These are phyloP conservation scores for Tuber melanosporum DNA, from an alignment of 495 filamentous ascomycete species.

Conservation along the genomic window DNA sequence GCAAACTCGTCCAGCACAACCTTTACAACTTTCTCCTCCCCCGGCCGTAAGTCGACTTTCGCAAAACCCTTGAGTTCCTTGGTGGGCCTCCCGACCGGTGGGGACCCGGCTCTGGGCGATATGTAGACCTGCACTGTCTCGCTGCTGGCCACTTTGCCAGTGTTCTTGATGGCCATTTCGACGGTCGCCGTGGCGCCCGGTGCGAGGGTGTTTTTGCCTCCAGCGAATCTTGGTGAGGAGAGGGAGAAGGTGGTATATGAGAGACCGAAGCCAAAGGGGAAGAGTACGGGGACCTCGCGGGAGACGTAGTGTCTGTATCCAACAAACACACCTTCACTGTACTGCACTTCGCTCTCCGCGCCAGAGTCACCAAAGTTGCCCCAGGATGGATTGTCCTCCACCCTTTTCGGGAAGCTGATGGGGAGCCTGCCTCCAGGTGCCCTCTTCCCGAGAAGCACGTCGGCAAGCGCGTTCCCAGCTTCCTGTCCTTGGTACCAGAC, in stretches of 20 bases:
- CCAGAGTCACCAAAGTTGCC: slow-evolving; percentile 56
- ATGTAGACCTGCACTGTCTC: slow-evolving; percentile 58
- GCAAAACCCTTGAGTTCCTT: slow-evolving; percentile 56
- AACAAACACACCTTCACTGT: slow-evolving; percentile 59
- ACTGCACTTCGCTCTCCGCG: slow-evolving; percentile 48
- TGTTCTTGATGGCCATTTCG: slow-evolving; percentile 51
- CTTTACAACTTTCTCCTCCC: slow-evolving; percentile 48
- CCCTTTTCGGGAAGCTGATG: slow-evolving; percentile 49
- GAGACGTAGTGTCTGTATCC: slow-evolving; percentile 61
- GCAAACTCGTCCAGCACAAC: slow-evolving; percentile 50
- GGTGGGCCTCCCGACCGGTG: slow-evolving; percentile 48
- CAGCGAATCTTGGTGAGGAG: slow-evolving; percentile 44
- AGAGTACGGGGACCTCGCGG: slow-evolving; percentile 45
- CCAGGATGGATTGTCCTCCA: slow-evolving; percentile 58
- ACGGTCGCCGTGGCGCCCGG: slow-evolving; percentile 41
- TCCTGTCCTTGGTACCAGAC: slow-evolving; percentile 65
- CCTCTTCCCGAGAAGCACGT: slow-evolving; percentile 51
- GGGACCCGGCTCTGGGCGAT: slow-evolving; percentile 39
- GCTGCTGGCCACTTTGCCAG: slow-evolving; percentile 48
- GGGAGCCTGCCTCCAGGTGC: slow-evolving; percentile 53
- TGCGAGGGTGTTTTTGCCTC: slow-evolving; percentile 42
- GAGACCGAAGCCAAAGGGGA: slow-evolving; percentile 58
- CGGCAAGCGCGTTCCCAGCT: slow-evolving; percentile 56
- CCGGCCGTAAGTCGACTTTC: slow-evolving; percentile 52
- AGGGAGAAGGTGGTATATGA: slow-evolving; percentile 56